Percentiles rank a stretch among this genome's conserved stretches.
Evolutionary conservation across 1,284 basidiomycete species (phyloP).

Genomic region (Agaricales sp.): DNA sequence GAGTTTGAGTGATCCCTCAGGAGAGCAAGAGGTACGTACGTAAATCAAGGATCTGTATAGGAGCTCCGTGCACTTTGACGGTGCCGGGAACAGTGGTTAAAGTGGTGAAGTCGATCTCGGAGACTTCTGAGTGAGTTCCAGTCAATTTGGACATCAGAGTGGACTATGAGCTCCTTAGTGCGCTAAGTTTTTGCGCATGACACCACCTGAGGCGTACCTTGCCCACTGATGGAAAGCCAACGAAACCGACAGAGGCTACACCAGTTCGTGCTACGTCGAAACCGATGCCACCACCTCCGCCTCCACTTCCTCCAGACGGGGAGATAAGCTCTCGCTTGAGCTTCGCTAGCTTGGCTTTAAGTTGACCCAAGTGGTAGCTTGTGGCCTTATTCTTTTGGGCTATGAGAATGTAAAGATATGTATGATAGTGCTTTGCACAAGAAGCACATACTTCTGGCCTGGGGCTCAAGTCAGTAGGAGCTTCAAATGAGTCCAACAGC

Average conservation of each 20-base stretch:
- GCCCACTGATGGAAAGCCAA: constrained; percentile 81
- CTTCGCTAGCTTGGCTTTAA: constrained; percentile 98
- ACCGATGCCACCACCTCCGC: constrained; percentile 78
- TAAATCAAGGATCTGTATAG: constrained; percentile 80
- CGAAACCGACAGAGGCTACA: constrained; percentile 93
- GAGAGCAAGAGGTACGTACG: constrained; percentile 37
- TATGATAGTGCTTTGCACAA: constrained; percentile 6
- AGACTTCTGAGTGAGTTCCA: constrained; percentile 95
- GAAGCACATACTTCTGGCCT: constrained; percentile 47
- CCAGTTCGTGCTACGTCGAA: constrained; percentile 98
- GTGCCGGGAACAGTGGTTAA: constrained; percentile 93
- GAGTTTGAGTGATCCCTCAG: constrained; percentile 8
- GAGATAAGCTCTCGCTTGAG: constrained; percentile 90
- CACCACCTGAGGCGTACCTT: constrained; percentile 45
- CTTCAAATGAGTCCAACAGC: constrained; percentile 8
- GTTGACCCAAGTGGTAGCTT: constrained; percentile 91
- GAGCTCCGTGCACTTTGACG: constrained; percentile 88
- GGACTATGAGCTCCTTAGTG: constrained; percentile 44
- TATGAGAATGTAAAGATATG: constrained; percentile 17
- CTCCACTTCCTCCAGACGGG: constrained; percentile 69
- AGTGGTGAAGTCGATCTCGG: constrained; percentile 97
- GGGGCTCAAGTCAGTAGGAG: constrained; percentile 9
- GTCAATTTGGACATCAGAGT: constrained; percentile 98
- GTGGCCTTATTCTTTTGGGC: constrained; percentile 98
- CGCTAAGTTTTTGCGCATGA: constrained; percentile 11